phyloP scores from a whole-genome alignment of 345 rosid species.

The Gossypium rotundifolium region DNA sequence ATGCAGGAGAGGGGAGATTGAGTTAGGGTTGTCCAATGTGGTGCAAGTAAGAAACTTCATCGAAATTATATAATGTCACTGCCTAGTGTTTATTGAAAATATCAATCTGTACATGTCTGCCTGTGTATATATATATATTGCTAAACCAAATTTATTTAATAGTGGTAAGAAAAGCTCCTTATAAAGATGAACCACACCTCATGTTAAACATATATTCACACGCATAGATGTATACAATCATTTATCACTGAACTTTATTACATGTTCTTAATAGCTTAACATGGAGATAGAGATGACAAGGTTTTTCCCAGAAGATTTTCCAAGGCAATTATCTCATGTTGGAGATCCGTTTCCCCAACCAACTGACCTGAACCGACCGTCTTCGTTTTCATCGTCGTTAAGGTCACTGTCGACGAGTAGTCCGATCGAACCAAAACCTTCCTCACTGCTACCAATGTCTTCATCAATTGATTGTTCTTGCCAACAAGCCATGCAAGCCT shows the following conservation, averaged over 20 bases:
- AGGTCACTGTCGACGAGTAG: slow-evolving; percentile 52
- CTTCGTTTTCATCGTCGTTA: slow-evolving; percentile 68
- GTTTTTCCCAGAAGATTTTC: slow-evolving; percentile 51
- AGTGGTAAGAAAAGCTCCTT: no score
- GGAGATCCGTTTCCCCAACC: slow-evolving; percentile 27
- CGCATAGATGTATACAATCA: background rate
- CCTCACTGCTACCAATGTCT: slow-evolving; percentile 16
- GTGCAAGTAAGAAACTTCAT: slow-evolving; percentile 32
- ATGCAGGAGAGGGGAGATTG: slow-evolving; percentile 26
- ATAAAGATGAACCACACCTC: no score
- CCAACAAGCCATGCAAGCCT: slow-evolving; percentile 37
- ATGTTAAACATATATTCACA: no score
- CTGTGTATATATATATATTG: background rate
- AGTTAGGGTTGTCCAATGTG: slow-evolving; percentile 49
- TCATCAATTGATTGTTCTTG: slow-evolving; percentile 14
- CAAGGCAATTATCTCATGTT: slow-evolving; percentile 27
- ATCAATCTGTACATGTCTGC: background rate
- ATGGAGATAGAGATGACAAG: slow-evolving; percentile 43
- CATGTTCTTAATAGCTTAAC: slow-evolving; percentile 33
- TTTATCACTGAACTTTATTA: background rate
- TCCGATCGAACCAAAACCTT: slow-evolving; percentile 18
- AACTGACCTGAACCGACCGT: slow-evolving; percentile 19
- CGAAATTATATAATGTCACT: background rate
- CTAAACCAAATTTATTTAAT: no score
- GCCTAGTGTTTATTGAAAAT: no score